Percentiles rank a stretch among this genome's conserved stretches.
These are phyloP conservation scores for Myriosclerotinia duriaeana DNA, from an alignment of 2,329 filamentous ascomycete species.

Conservation along the genomic window DNA sequence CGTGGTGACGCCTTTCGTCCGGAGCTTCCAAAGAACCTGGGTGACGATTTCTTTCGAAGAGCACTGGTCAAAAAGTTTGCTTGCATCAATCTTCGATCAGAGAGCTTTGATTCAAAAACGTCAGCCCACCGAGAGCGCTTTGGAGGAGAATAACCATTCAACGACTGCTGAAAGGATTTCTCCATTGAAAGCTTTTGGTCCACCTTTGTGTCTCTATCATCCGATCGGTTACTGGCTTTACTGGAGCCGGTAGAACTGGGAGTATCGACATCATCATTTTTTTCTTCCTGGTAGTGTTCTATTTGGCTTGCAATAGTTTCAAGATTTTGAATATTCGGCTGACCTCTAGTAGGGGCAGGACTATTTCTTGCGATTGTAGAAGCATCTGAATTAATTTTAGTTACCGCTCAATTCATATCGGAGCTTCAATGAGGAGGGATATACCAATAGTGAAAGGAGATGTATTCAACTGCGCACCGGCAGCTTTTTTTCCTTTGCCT, in stretches of 20 bases:
- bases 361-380: neutral
- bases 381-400: neutral
- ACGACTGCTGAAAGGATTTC: neutral
- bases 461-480: neutral
- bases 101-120: neutral
- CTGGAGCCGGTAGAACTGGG: neutral
- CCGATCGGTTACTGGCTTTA: too few species aligned
- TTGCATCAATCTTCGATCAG: neutral
- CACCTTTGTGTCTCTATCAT: neutral
- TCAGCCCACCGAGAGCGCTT: constrained; percentile 15
- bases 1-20: neutral
- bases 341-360: neutral
- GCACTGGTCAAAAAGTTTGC: too few species aligned
- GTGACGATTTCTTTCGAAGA: too few species aligned
- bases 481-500: accelerated
- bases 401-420: accelerated
- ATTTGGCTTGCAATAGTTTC: neutral
- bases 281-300: neutral
- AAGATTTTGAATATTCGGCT: neutral
- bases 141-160: neutral
- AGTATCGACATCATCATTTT: neutral
- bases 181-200: neutral
- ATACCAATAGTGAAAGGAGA: neutral
- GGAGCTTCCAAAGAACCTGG: neutral
- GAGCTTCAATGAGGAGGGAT: too few species aligned